Base-by-base conservation (phyloP, 768 basidiomycete genomes). In the Tulasnella sp. region DNA sequence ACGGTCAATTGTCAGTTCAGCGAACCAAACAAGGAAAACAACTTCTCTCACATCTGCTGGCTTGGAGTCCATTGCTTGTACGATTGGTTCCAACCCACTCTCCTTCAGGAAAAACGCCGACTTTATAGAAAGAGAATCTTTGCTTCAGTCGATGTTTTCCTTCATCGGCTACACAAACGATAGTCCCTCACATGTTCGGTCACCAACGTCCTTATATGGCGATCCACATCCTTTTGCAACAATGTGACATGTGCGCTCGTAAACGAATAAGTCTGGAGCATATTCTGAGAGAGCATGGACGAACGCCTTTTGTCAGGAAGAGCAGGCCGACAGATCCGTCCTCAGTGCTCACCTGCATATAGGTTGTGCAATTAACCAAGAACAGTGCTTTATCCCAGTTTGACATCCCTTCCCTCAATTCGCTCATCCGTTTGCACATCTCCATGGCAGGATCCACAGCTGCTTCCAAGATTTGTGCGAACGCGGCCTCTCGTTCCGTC, bases 341-440 rank as follows among this genome's bases (percentile, higher is more conserved):
- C 29, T 1, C 19, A 6, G 3, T n/a, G 82, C 87, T 37, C 69
- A 95, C 96, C 86, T 91, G 88, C 17, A 97, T 83, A 81, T 94
- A 96, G 22, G 88, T 89, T 78, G 94, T 82, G 77, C 92, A 97
- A 80, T 99, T 98, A 79, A 97, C 85, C 73, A 93, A 85, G 81
- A 94, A 99, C 0, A 97, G 88, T 2, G 88, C 86, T 67, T 86
- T 86, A 81, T 99, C 96, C 94, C 96, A 97, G 39, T 83, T 85
- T 40, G 86, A 86, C 80, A 91, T 92, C 79, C 89, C 89, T 25
- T 54, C 67, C 69, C 82, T 79, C 79, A 86, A 78, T 79, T 91
- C 91, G 1, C 89, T 88, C 71, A 89, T 89, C 4, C 85, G 83
- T 14, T 87, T 83, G 81, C 92, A 93, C 88, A 93, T 91, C 77